Conservation (phyloP, 495 filamentous ascomycete genomes). For the Penicillium tannophilum region DNA sequence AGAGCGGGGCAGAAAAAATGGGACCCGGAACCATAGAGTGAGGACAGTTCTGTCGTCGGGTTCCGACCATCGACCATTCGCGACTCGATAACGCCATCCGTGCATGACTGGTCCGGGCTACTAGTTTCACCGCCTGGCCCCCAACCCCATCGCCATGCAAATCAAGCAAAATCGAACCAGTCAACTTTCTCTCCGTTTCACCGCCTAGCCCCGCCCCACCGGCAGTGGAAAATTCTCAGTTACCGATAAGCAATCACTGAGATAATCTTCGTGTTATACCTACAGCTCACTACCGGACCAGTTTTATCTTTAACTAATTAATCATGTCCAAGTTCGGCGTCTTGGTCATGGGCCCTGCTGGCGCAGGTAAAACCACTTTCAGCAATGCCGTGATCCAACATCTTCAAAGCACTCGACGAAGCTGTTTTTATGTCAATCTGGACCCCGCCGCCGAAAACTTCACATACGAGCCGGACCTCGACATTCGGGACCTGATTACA, state of each 20-base stretch:
- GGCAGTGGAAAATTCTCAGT: slow-evolving; percentile 9
- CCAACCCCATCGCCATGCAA: not conserved
- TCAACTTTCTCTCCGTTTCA: not conserved
- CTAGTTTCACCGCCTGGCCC: not conserved
- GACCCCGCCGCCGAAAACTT: slow-evolving; percentile 96
- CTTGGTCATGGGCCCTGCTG: slow-evolving; percentile 92
- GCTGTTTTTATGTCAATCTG: slow-evolving; percentile 96
- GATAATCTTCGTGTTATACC: not conserved
- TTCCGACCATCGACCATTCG: not conserved
- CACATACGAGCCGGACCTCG: slow-evolving; percentile 87
- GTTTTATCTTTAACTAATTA: not conserved
- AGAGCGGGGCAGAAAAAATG: slow-evolving; percentile 26
- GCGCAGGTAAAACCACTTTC: slow-evolving; percentile 93
- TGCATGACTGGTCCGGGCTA: not conserved
- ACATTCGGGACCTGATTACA: slow-evolving; percentile 95
- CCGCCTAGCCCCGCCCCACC: slow-evolving; percentile 2
- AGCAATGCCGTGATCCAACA: slow-evolving; percentile 92
- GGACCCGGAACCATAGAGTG: slow-evolving; percentile 11
- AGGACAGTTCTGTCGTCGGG: not conserved
- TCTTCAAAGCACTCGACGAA: slow-evolving; percentile 82
- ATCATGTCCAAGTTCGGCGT: slow-evolving; percentile 91
- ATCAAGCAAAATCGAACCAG: not conserved
- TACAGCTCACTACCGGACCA: not conserved
- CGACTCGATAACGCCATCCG: slow-evolving; percentile 6
- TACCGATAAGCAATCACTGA: slow-evolving; percentile 16